Percentiles rank a stretch among this genome's conserved stretches.
Conservation (phyloP, 2,329 filamentous ascomycete genomes). For the Scedosporium aurantiacum region DNA sequence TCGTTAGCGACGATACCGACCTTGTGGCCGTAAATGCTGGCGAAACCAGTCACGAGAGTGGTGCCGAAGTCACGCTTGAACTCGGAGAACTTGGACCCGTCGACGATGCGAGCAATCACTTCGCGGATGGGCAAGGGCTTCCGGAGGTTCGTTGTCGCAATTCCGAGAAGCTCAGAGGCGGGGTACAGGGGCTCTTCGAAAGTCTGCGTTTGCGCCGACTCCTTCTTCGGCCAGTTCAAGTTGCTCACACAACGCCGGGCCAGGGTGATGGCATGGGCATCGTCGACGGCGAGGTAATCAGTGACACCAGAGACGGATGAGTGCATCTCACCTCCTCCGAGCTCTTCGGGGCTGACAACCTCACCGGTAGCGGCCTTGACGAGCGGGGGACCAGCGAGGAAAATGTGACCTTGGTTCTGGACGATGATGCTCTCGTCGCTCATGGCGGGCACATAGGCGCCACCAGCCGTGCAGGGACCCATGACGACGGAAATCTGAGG, state of each 20-base stretch:
- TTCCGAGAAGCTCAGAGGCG: constrained; percentile 69
- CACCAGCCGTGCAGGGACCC: constrained; percentile 92
- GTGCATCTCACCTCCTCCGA: constrained; percentile 84
- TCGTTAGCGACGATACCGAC: constrained; percentile 95
- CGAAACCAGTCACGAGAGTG: constrained; percentile 87
- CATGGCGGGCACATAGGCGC: constrained; percentile 95
- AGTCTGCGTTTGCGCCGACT: constrained; percentile 23
- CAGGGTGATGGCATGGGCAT: constrained; percentile 80
- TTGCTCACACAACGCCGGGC: constrained; percentile 76
- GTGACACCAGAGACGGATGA: constrained; percentile 85
- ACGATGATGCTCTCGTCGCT: constrained; percentile 97
- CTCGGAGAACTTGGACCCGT: constrained; percentile 80
- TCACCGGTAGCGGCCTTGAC: constrained; percentile 96
- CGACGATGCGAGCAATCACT: constrained; percentile 85
- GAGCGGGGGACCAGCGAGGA: constrained; percentile 84
- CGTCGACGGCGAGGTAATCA: constrained; percentile 89
- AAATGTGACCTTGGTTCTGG: constrained; percentile 91
- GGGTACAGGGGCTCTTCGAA: constrained; percentile 73
- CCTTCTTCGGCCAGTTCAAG: constrained; percentile 68
- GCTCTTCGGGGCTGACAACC: constrained; percentile 77
- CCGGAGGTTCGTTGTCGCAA: constrained; percentile 82
- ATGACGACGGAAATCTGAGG: constrained; percentile 93
- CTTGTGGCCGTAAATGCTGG: constrained; percentile 75
- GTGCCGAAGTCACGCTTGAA: constrained; percentile 89
- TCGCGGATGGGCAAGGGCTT: constrained; percentile 78